Conservation (phyloP, 2,329 filamentous ascomycete species). For the Xenoacremonium recifei region DNA sequence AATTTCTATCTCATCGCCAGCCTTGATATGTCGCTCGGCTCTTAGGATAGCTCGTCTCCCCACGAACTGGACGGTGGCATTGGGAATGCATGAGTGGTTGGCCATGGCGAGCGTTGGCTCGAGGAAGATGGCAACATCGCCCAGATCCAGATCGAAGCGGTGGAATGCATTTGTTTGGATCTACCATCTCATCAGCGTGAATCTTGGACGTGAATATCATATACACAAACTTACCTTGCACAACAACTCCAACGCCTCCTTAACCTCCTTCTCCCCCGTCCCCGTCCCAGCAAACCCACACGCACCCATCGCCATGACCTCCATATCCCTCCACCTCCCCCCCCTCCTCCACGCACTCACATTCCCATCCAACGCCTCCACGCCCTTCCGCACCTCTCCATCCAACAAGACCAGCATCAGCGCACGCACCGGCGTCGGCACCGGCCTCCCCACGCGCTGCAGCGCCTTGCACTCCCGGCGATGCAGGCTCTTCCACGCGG, state of each 20-base stretch:
- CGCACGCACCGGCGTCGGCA: constrained; percentile 57
- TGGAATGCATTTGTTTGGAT: constrained; percentile 63
- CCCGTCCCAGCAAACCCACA: constrained; percentile 41
- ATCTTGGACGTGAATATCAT: background rate
- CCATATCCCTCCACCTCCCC: constrained; percentile 45
- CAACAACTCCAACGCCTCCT: constrained; percentile 44
- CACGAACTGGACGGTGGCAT: constrained; percentile 56
- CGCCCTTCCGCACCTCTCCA: constrained; percentile 29
- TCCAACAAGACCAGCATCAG: constrained; percentile 50
- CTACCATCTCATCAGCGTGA: constrained; percentile 31
- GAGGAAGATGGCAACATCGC: constrained; percentile 54
- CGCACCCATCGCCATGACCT: constrained; percentile 45
- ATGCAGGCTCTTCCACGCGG: constrained; percentile 53
- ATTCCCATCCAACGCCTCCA: constrained; percentile 47
- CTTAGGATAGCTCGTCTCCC: constrained; percentile 51
- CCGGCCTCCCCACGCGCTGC: constrained; percentile 25
- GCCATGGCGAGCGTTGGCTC: constrained; percentile 56
- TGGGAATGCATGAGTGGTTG: constrained; percentile 63
- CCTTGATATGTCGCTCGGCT: constrained; percentile 46
- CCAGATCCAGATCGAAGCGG: constrained; percentile 51
- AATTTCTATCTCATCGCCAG: constrained; percentile 58
- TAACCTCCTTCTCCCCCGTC: constrained; percentile 33
- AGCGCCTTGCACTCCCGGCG: constrained; percentile 53
- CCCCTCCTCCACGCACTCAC: constrained; percentile 38
- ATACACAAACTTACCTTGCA: constrained; percentile 47